Percentiles rank a stretch among this genome's conserved stretches.
Evolutionary conservation across 441 rosid species (phyloP).

Genomic region (Viola pubescens): DNA sequence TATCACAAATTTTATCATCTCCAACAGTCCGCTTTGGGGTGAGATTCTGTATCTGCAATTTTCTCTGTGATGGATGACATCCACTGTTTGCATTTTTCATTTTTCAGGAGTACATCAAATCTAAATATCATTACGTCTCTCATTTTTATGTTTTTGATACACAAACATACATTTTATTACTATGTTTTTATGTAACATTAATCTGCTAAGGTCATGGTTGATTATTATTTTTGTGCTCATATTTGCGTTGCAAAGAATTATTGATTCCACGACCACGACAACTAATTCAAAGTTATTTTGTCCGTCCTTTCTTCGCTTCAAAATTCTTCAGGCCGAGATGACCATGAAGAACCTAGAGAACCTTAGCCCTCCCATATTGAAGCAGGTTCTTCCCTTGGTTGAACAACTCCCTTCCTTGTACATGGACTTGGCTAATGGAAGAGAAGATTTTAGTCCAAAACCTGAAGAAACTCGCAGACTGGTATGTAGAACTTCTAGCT

Average conservation of each 20-base stretch:
- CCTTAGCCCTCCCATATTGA: constrained; percentile 86
- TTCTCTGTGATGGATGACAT: not conserved
- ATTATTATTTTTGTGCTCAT: not conserved
- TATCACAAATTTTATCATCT: constrained; percentile 64
- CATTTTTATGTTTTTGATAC: no score
- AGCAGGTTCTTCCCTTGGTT: constrained; percentile 86
- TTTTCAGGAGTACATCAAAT: constrained; percentile 2
- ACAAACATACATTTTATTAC: no score
- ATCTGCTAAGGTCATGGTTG: not conserved
- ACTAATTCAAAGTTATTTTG: not conserved
- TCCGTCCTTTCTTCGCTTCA: not conserved
- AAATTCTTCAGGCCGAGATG: constrained; percentile 76
- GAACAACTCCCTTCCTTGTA: constrained; percentile 93
- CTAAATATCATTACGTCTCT: not conserved
- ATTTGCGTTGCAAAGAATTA: not conserved
- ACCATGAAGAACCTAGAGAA: constrained; percentile 80
- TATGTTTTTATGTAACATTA: not conserved
- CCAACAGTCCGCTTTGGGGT: constrained; percentile 83
- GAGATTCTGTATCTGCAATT: constrained; percentile 20
- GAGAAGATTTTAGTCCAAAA: constrained; percentile 88
- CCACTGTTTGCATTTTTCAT: not conserved
- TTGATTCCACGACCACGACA: not conserved
- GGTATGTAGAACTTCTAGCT: constrained; percentile 40
- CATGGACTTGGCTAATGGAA: constrained; percentile 85
- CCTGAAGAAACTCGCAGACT: constrained; percentile 94